Evolutionary conservation across 768 basidiomycete species (phyloP).

Genomic region (Kwoniella dendrophila): DNA sequence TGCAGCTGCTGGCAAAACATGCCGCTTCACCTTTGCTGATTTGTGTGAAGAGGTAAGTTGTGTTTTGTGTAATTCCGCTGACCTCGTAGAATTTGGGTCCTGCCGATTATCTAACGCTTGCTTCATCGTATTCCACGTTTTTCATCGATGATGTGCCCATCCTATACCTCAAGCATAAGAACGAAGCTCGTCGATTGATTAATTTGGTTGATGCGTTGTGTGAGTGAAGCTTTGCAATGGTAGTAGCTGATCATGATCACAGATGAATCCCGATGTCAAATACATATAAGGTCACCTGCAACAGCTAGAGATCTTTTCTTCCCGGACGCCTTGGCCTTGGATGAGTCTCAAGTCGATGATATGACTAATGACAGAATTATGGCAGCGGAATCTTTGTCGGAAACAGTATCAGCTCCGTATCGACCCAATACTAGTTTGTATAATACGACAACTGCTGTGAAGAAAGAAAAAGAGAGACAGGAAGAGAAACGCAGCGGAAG

Average conservation of each 20-base stretch:
- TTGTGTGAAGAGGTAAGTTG: constrained; percentile 76
- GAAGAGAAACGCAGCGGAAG: constrained; percentile 38
- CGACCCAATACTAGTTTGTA: constrained; percentile 65
- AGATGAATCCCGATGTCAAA: constrained; percentile 54
- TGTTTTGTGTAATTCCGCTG: not conserved
- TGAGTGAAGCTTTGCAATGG: constrained; percentile 46
- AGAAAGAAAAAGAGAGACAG: constrained; percentile 32
- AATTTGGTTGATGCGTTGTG: constrained; percentile 67
- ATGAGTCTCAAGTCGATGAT: constrained; percentile 46
- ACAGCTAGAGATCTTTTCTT: constrained; percentile 62
- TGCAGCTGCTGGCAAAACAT: constrained; percentile 58
- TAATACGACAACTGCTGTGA: constrained; percentile 48
- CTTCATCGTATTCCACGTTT: constrained; percentile 61
- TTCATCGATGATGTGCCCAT: constrained; percentile 62
- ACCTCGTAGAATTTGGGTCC: constrained; percentile 60
- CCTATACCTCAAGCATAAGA: constrained; percentile 62
- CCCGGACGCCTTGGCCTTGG: constrained; percentile 59
- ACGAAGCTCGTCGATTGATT: constrained; percentile 66
- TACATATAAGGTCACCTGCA: constrained; percentile 44
- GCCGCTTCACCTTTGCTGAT: constrained; percentile 62
- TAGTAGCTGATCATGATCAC: not conserved
- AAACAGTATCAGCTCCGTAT: constrained; percentile 60
- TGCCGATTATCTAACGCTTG: constrained; percentile 65
- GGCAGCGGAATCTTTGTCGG: constrained; percentile 62
- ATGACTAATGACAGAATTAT: constrained; percentile 50